These are phyloP conservation scores for Thermothelomyces thermophilus DNA, from an alignment of 2,329 filamentous ascomycete species.

Conservation along the genomic window DNA sequence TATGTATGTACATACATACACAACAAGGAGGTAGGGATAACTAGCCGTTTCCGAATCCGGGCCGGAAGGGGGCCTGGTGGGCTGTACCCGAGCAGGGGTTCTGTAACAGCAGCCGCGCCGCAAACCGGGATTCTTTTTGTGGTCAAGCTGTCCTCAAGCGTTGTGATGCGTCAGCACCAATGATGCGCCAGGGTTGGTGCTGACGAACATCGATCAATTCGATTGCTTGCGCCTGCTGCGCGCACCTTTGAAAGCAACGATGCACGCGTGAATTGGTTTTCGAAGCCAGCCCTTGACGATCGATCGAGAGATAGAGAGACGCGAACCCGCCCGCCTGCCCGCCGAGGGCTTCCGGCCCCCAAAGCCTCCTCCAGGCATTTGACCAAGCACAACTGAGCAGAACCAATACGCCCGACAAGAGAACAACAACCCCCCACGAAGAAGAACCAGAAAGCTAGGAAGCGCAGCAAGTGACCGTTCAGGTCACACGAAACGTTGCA, in stretches of 20 bases:
- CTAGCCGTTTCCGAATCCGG: no score
- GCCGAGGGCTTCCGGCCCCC: not conserved
- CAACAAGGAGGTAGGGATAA: no score
- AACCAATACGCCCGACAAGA: not conserved
- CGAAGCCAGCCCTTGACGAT: not conserved
- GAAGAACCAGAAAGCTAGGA: not conserved
- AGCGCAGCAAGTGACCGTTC: not conserved
- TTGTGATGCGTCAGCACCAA: no score
- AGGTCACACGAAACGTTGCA: not conserved
- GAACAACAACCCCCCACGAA: not conserved
- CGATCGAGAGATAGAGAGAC: not conserved
- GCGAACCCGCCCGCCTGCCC: not conserved
- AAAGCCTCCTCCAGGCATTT: not conserved
- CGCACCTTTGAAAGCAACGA: not conserved
- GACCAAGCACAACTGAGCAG: not conserved
- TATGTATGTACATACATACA: no score
- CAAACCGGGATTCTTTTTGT: slow-evolving; percentile 14
- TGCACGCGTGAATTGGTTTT: slow-evolving; percentile 1
- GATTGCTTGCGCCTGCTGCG: not conserved
- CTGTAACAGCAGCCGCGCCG: not conserved
- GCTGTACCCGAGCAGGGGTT: slow-evolving; percentile 7
- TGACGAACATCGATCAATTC: not conserved
- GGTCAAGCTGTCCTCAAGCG: slow-evolving; percentile 26
- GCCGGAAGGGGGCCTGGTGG: no score
- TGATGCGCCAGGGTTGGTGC: slow-evolving; percentile 10